A percentile compares a stretch with the other conserved stretches of the same genome.
These are phyloP conservation scores for Saccharomyces jurei DNA, from an alignment of 805 yeast species.

Conservation along the genomic window DNA sequence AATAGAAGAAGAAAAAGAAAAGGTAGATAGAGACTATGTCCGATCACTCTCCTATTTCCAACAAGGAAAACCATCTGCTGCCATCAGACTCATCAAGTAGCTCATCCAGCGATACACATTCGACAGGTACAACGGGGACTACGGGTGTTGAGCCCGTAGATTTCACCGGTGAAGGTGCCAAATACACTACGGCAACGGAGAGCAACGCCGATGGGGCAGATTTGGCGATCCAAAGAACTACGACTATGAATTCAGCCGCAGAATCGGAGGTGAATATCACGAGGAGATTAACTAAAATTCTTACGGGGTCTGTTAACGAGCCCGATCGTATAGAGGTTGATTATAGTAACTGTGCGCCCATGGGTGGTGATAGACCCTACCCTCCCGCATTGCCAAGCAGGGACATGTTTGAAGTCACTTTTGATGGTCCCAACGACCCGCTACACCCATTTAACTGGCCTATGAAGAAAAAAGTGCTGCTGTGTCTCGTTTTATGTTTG, in stretches of 20 bases:
- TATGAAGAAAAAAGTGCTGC: constrained; percentile 35
- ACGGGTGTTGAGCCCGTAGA: constrained; percentile 11
- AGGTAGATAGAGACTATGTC: not conserved
- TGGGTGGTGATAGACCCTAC: constrained; percentile 61
- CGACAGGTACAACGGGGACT: not conserved
- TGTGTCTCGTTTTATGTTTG: constrained; percentile 41
- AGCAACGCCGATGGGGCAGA: constrained; percentile 13
- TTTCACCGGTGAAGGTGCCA: constrained; percentile 3
- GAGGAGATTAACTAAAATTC: constrained; percentile 12
- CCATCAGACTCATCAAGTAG: constrained; percentile 4
- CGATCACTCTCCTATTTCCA: not conserved
- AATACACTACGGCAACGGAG: constrained; percentile 13
- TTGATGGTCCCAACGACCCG: constrained; percentile 75
- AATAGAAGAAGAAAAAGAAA: not conserved
- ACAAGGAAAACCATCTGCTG: not conserved
- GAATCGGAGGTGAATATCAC: constrained; percentile 9
- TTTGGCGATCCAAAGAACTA: constrained; percentile 1
- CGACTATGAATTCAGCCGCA: constrained; percentile 10
- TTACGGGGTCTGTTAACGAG: constrained; percentile 7
- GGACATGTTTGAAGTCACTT: constrained; percentile 56
- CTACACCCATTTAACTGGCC: constrained; percentile 76
- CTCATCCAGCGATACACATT: constrained; percentile 1
- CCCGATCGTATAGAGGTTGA: constrained; percentile 5
- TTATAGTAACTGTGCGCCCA: constrained; percentile 35
- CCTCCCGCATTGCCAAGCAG: constrained; percentile 55